Evolutionary conservation across 225 moss, liverwort and hornwort species (phyloP), one percentile per base, ranked within the genome.

Genomic region (Sphagnum tenellum): DNA sequence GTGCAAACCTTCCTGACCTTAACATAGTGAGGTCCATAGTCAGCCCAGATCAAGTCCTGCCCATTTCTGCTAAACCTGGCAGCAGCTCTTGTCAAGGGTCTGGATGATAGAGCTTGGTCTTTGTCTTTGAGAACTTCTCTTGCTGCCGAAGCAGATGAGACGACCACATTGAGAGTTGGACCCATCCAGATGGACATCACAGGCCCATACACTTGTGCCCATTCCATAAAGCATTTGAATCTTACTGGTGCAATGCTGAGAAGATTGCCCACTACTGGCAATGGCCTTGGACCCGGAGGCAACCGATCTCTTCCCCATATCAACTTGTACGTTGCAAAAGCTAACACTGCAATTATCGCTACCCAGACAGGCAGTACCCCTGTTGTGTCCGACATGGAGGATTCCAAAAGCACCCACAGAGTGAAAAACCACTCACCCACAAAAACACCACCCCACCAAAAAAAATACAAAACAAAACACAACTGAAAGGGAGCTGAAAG

Each of bases 41-140:
- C 98, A 0, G 98, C 93, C 98, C 98, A 98, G 69, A 98, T 98
- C 57, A 98, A 90, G 77, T 98, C 98, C 71, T 90, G 89, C 45
- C 98, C 98, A 54, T 98, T 77, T 45, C 86, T 73, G 48, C 98
- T 98, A 67, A 93, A 93, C 8, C 87, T 73, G 3, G 90, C 89
- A 4, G 98, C 98, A 44, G 93, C 88, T 49, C 93, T 64, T 3
- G 93, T 76, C 57, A 90, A 75, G 3, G 90, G 90, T 0, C 98
- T 85, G 3, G 85, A 90, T 7, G 98, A 71, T 10, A 98, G 74
- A 5, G 63, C 50, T 51, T 79, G 89, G 72, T 98, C 98, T 9
- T 86, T 83, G 61, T 90, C 89, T 72, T 90, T 90, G 11, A 98
- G 72, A 74, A 90, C 87, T 70, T 98, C 90, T 47, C 78, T 79